Evolutionary conservation across 2,329 filamentous ascomycete genomes (phyloP), one percentile per base, ranked within the genome.

Genomic region (Paraphoma chrysanthemicola): DNA sequence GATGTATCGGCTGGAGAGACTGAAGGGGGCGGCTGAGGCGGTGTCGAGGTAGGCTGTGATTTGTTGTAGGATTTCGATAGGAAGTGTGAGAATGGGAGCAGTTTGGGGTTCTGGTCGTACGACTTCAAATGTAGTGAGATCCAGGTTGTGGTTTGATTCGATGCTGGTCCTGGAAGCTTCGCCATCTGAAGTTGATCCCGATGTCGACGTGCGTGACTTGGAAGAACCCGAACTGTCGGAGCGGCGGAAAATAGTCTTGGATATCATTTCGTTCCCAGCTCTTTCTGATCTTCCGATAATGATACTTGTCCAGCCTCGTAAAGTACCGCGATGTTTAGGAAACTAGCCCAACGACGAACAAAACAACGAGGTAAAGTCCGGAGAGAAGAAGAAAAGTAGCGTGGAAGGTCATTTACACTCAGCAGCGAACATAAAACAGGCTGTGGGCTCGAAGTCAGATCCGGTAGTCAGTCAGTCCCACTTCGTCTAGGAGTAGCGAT

Each of bases 21-120:
- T 69, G 46, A 75, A 69, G 3, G 66, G 57, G 1, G 71, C 69
- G 3, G 66, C 58, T 6, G 63, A 68, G 6, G 60, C 45, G 43
- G 54, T 52, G 49, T 66, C 55, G 9, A 74, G 66, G 48, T 71
- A 69, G 2, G 57, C 55, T 1, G 63, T 61, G n/a, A 75, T 64
- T 10, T 71, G 63, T 47, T 73, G 72, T 29, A 74, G 46, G 2
- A 75, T 55, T 49, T 75, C 72, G 29, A 72, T 28, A 1, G 72
- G 71, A 23, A 75, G 70, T 6, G 46, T 56, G 14, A 69, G 54
- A 9, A 73, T 38, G 1, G 68, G 64, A 4, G 62, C 56, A 11
- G 46, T 48, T 41, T 60, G 53, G 23, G 52, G 7, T 28, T 48
- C 51, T 41, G 44, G 51, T 2, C 14, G 33, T n/a, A 17, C 18